These are phyloP conservation scores for Linnemannia schmuckeri DNA, from an alignment of 192 early-diverging fungal genomes.

Conservation along the genomic window DNA sequence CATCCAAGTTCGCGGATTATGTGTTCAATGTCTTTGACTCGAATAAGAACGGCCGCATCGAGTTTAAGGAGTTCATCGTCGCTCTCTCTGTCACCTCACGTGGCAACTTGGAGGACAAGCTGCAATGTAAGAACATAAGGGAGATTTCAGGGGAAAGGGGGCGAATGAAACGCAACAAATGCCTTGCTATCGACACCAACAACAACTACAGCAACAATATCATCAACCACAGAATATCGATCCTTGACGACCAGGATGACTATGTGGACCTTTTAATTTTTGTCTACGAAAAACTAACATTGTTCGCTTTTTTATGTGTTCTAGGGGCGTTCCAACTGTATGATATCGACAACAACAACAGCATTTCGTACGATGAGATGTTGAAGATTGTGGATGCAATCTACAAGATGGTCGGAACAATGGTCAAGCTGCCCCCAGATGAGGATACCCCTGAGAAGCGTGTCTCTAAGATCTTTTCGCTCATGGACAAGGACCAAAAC, in stretches of 20 bases:
- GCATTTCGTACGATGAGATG: slow-evolving; percentile 90
- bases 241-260: neutral
- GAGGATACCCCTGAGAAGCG: slow-evolving; percentile 92
- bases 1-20: slow-evolving; percentile 86
- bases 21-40: slow-evolving; percentile 92
- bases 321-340: slow-evolving; percentile 87
- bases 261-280: neutral
- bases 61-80: slow-evolving; percentile 91
- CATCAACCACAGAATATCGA: neutral
- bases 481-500: slow-evolving; percentile 89
- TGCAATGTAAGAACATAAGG: slow-evolving; percentile 71
- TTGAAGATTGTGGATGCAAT: slow-evolving; percentile 89
- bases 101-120: slow-evolving; percentile 88
- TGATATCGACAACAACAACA: slow-evolving; percentile 92
- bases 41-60: slow-evolving; percentile 88
- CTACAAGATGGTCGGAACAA: slow-evolving; percentile 92
- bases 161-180: no score
- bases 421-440: slow-evolving; percentile 88
- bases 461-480: slow-evolving; percentile 87
- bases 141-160: neutral
- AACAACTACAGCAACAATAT: neutral
- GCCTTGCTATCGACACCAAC: neutral
- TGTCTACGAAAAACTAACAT: neutral
- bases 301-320: neutral
- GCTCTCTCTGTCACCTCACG: slow-evolving; percentile 91